These are phyloP conservation scores for Suzukiozyma palmioleophila DNA, from an alignment of 1,139 yeast genomes.

Conservation along the genomic window DNA sequence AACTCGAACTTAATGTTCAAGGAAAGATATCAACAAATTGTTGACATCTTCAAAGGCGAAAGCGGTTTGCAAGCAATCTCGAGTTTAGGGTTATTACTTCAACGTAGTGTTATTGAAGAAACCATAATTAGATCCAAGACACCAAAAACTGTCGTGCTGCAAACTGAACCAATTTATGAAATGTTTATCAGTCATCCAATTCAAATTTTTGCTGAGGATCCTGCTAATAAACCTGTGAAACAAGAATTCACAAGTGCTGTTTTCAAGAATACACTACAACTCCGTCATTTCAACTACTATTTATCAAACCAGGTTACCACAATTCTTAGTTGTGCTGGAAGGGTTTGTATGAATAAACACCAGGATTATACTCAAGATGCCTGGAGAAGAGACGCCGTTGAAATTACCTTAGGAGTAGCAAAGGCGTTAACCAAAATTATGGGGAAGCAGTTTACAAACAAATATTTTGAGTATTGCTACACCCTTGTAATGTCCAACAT, in stretches of 20 bases:
- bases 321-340: slow-evolving; percentile 35
- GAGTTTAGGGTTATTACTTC: slow-evolving; percentile 40
- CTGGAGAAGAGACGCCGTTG: slow-evolving; percentile 37
- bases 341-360: slow-evolving; percentile 41
- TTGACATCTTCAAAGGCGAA: slow-evolving; percentile 38
- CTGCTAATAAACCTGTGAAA: slow-evolving; percentile 25
- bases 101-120: slow-evolving; percentile 56
- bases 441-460: slow-evolving; percentile 18
- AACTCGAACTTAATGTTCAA: slow-evolving; percentile 48
- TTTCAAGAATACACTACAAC: slow-evolving; percentile 56
- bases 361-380: slow-evolving; percentile 33
- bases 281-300: slow-evolving; percentile 48
- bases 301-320: slow-evolving; percentile 48
- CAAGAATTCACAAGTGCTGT: slow-evolving; percentile 46
- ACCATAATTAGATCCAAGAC: slow-evolving; percentile 41
- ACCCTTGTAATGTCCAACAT: slow-evolving; percentile 27
- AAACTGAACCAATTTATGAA: slow-evolving; percentile 33
- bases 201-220: slow-evolving; percentile 32
- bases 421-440: slow-evolving; percentile 22
- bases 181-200: slow-evolving; percentile 28
- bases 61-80: slow-evolving; percentile 21
- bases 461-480: slow-evolving; percentile 20
- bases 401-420: slow-evolving; percentile 36
- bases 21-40: slow-evolving; percentile 44
- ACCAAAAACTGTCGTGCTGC: slow-evolving; percentile 45